Evolutionary conservation across 2,329 filamentous ascomycete genomes (phyloP), one percentile per base, ranked within the genome.

Genomic region (Stemphylium lycopersici): DNA sequence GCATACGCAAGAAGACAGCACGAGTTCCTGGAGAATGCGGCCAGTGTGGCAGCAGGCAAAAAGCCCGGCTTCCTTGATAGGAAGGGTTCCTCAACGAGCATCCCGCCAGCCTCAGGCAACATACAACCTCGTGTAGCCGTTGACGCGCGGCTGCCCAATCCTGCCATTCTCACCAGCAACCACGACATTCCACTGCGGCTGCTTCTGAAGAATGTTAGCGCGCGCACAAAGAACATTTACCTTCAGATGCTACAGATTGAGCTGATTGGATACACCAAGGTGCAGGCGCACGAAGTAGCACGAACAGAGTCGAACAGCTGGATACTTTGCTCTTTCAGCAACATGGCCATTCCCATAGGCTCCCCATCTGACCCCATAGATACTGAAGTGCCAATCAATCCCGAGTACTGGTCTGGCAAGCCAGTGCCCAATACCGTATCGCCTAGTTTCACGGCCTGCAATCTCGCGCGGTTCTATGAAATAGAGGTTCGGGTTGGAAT

Each of bases 101-200:
- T 58, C 22, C 61, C 60, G 6, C 59, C 67, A n/a, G 55, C 60
- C n/a, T 41, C 65, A 12, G 60, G 59, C 37, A 56, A 55, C 13
- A 52, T 67, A 18, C 65, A 66, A 29, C 68, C 83, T 2, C 82
- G 86, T 2, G 86, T 95, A 11, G 88, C 87, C 3, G 82, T 97
- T 38, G 93, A 97, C 66, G 91, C 90, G 3, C 85, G 93, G 31
- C 78, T 99, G 29, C 95, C 95, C 0, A 90, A 92, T 68, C 95
- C 95, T 3, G 83, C 91, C 3, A 90, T 97, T 39, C 78, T 98
- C 44, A 97, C 93, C 0, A 96, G 93, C 78, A 96, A 96, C 72
- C 84, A 93, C 62, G 87, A 91, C 4, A 67, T 98, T 6, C 93
- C 93, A 0, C 80, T 98, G 3, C 85, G 91, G 1, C 78, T 99